Evolutionary conservation across 179 eudicot species (phyloP).

Genomic region (Dionaea muscipula): DNA sequence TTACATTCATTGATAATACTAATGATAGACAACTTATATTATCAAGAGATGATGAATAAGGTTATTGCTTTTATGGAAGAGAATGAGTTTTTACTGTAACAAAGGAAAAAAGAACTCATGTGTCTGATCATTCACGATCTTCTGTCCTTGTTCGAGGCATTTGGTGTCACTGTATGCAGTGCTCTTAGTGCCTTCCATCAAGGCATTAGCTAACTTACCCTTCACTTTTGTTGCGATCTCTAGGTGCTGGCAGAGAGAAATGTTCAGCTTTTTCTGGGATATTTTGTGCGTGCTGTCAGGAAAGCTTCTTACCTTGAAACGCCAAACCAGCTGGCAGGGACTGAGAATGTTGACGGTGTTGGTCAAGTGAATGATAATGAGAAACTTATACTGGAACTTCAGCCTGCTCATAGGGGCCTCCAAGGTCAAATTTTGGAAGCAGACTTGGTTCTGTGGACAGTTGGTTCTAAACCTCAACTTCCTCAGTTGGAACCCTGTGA

Average conservation of each 20-base stretch:
- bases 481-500: slow-evolving; percentile 50
- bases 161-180: too few species aligned
- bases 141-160: too few species aligned
- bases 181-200: too few species aligned
- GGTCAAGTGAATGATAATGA: slow-evolving; percentile 24
- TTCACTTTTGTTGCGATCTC: slow-evolving; percentile 5
- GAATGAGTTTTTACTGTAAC: too few species aligned
- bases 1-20: too few species aligned
- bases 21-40: too few species aligned
- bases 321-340: slow-evolving; percentile 12
- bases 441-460: slow-evolving; percentile 92
- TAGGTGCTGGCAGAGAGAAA: slow-evolving; percentile 81
- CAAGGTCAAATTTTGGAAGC: slow-evolving; percentile 58
- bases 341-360: slow-evolving; percentile 8
- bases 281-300: slow-evolving; percentile 49
- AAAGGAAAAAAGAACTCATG: too few species aligned
- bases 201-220: too few species aligned
- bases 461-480: slow-evolving; percentile 73
- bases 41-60: too few species aligned
- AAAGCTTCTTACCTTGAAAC: slow-evolving; percentile 19
- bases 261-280: slow-evolving; percentile 67
- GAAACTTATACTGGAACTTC: slow-evolving; percentile 52
- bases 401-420: slow-evolving; percentile 61
- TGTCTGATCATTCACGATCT: too few species aligned
- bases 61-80: too few species aligned